Conservation (phyloP, 257 asterid genomes). For the Solanum chiquidenum region DNA sequence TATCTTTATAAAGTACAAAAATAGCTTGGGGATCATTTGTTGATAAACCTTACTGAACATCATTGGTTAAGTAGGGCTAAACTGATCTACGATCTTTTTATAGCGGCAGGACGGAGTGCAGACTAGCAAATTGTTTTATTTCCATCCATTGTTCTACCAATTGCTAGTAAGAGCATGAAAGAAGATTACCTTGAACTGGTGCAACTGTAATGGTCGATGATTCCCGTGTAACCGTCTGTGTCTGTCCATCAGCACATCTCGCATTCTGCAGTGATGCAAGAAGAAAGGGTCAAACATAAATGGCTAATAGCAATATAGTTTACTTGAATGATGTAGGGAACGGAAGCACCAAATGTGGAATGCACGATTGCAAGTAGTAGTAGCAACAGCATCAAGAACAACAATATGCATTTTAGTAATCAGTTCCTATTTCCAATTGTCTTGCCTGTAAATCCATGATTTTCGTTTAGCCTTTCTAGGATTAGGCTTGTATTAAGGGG, state of each 20-base stretch:
- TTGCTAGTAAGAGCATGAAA: not conserved
- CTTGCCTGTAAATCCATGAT: not conserved
- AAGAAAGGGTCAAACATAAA: not conserved
- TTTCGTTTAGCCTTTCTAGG: not conserved
- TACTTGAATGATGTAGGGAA: not conserved
- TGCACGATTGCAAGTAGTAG: not conserved
- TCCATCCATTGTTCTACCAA: not conserved
- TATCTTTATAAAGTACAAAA: not conserved
- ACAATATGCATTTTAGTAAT: not conserved
- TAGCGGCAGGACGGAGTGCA: not conserved
- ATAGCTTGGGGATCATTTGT: not conserved
- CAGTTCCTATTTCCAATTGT: not conserved
- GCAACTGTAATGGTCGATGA: conserved; percentile 88
- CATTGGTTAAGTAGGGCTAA: not conserved
- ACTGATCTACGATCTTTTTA: not conserved
- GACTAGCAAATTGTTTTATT: not conserved
- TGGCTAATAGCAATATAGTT: not conserved
- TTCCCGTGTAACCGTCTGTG: conserved; percentile 79
- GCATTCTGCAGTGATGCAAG: conserved; percentile 42
- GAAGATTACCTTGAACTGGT: conserved; percentile 55
- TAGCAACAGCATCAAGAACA: not conserved
- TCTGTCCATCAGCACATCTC: conserved; percentile 70
- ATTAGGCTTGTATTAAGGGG: not conserved
- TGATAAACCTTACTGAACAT: not conserved
- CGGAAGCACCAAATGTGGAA: not conserved